Evolutionary conservation across 108 stramenopile genomes (phyloP), one percentile per base, ranked within the genome.

Genomic region (Skeletonema grethae): DNA sequence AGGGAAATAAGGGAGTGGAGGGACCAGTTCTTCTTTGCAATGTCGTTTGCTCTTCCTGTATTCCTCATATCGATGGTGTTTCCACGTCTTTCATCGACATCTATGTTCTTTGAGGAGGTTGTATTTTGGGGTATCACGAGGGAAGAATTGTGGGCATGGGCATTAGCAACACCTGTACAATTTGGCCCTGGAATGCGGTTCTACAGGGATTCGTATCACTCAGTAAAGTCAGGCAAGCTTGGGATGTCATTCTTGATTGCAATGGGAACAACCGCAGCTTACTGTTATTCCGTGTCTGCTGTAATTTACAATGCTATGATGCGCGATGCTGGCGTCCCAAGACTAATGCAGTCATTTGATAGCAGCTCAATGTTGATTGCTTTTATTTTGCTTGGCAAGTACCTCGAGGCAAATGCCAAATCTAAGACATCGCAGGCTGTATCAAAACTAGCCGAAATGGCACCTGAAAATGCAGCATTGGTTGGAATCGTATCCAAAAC

Each of bases 171-270:
- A 48, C 93, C 92, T 2, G 89, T 96, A 10, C 95, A 95, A 74
- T 91, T 93, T 62, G 63, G 72, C 22, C 83, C 90, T n/a, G 94
- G 92, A 10, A 57, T 69, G 29, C 80, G 84, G 5, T 95, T 95
- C 87, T 94, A 91, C 71, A 35, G 69, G 31, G 85, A 85, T 43
- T 84, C 93, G n/a, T 84, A 59, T 36, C 76, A 87, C 68, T 81
- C 76, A 4, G 24, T 93, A 0, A 68, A 72, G 15, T 69, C 84
- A 45, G 62, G 88, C n/a, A 65, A 80, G 29, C 59, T 90, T 38
- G 92, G 92, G 16, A 97, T 97, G 96, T 88, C 86, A 53, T 80
- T 92, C 50, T 80, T 97, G 13, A 86, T 97, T 20, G 88, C 84
- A 20, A 67, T 86, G 53, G 96, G 96, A 12, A 95, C 96, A n/a